Evolutionary conservation across 2,329 filamentous ascomycete genomes (phyloP), one percentile per base, ranked within the genome.

Genomic region (Colletotrichum liriopes): DNA sequence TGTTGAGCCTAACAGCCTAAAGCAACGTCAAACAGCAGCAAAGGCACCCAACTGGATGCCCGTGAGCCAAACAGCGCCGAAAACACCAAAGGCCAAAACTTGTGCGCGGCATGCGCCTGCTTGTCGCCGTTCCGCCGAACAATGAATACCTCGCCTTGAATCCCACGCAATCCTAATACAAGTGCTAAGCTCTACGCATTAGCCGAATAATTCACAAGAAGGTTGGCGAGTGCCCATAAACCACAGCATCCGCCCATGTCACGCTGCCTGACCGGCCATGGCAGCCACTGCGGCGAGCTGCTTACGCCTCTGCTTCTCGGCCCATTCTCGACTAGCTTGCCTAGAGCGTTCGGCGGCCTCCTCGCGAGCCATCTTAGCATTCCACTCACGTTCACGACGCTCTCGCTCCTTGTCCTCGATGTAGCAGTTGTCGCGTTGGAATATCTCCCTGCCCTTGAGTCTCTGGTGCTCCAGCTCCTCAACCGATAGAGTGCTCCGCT

Each of bases 341-440:
- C 90, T 85, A 65, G 89, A 90, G 76, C 88, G 85, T 79, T 92
- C 89, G 12, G 90, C 90, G 32, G 90, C 90, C 76, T 90, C 84
- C 75, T 90, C 86, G 55, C 90, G 84, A 9, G 90, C 89, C 66
- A 83, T 77, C 76, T 86, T 89, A 18, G 89, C 86, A 47, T 84
- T 82, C 59, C 82, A 79, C 75, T 92, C 89, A 43, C 89, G 85
- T 72, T 89, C 87, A 11, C 83, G 84, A 75, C 83, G 87, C 78
- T 90, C 89, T 12, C 84, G 84, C 73, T 89, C 86, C 60, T 86
- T 85, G 56, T 86, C 86, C 52, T 83, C 82, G 1, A 79, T 79
- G 72, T 82, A 82, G 64, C 81, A 82, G 74, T 85, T 88, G 77
- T 91, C 90, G 35, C 86, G 84, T 45, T 84, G 82, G 70, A 86